These are phyloP conservation scores for Sanghuangporus baumii DNA, from an alignment of 1,284 basidiomycete species.

Conservation along the genomic window DNA sequence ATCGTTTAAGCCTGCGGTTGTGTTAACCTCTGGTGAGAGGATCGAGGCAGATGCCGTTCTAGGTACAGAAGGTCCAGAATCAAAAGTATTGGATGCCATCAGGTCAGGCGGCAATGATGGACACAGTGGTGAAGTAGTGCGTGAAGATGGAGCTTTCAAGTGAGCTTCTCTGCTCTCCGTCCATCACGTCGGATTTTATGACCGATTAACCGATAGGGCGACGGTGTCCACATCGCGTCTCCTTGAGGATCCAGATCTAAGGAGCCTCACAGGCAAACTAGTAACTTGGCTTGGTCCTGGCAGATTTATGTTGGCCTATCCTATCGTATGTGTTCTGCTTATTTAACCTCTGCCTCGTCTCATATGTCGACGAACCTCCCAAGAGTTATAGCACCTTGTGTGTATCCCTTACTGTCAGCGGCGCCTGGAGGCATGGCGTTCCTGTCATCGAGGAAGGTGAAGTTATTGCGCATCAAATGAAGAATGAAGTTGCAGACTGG, in stretches of 20 bases:
- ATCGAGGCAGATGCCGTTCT: conserved; percentile 2
- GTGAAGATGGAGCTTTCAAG: conserved; percentile 5
- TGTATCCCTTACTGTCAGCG: background rate
- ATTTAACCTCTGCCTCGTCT: background rate
- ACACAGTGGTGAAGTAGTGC: background rate
- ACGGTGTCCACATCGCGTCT: background rate
- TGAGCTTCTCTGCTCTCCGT: background rate
- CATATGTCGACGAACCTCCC: no score
- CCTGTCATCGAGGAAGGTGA: background rate
- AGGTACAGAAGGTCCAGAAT: conserved; percentile 1
- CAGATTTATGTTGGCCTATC: background rate
- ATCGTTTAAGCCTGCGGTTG: background rate
- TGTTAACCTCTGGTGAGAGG: conserved; percentile 8
- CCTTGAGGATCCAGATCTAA: background rate
- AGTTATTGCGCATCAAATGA: background rate
- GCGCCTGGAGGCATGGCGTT: background rate
- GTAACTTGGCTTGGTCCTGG: conserved; percentile 5
- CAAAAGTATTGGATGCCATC: conserved; percentile 1
- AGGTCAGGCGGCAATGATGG: background rate
- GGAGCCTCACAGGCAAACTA: background rate
- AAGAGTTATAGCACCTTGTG: background rate
- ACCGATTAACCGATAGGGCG: background rate
- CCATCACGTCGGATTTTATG: background rate
- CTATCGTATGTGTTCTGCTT: background rate
- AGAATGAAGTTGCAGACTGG: background rate